phyloP scores from a whole-genome alignment of 805 yeast genomes.

The Ogataea thermomethanolica region DNA sequence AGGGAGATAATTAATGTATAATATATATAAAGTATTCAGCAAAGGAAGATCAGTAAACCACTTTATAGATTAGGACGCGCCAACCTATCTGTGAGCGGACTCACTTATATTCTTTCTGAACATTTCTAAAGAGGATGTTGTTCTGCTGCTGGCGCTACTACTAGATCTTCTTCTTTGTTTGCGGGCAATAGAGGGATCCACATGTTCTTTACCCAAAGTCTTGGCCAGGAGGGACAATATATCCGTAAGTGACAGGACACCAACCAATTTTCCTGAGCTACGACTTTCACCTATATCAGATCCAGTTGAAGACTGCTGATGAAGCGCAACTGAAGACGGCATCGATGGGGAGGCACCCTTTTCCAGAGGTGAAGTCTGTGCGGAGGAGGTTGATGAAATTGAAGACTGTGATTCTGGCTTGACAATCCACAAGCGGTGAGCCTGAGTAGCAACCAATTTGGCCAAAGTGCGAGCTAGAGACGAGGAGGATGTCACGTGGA shows the following conservation, averaged over 20 bases:
- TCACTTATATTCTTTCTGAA: constrained; percentile 42
- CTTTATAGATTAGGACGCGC: neutral
- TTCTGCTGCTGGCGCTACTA: constrained; percentile 35
- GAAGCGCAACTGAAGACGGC: constrained; percentile 16
- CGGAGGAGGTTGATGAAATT: constrained; percentile 12
- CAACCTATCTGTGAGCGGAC: constrained; percentile 27
- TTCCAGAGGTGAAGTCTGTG: constrained; percentile 19
- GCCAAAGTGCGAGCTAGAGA: constrained; percentile 88
- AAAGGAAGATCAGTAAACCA: neutral
- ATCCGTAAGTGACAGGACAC: constrained; percentile 91
- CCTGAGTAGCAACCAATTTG: constrained; percentile 89
- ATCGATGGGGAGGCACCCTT: constrained; percentile 14
- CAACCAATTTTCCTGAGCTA: constrained; percentile 77
- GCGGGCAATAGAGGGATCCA: constrained; percentile 86
- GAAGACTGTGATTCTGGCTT: constrained; percentile 41
- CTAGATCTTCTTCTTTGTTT: constrained; percentile 76
- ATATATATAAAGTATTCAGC: neutral
- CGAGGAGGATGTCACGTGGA: constrained; percentile 79
- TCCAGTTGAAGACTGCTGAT: constrained; percentile 15
- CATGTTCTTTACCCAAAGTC: constrained; percentile 58
- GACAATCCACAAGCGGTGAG: constrained; percentile 87
- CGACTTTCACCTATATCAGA: constrained; percentile 37
- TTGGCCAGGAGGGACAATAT: constrained; percentile 78
- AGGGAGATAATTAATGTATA: constrained; percentile 1
- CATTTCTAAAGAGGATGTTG: constrained; percentile 38